phyloP scores from a whole-genome alignment of 257 asterid species.

The Nicotiana tabacum region DNA sequence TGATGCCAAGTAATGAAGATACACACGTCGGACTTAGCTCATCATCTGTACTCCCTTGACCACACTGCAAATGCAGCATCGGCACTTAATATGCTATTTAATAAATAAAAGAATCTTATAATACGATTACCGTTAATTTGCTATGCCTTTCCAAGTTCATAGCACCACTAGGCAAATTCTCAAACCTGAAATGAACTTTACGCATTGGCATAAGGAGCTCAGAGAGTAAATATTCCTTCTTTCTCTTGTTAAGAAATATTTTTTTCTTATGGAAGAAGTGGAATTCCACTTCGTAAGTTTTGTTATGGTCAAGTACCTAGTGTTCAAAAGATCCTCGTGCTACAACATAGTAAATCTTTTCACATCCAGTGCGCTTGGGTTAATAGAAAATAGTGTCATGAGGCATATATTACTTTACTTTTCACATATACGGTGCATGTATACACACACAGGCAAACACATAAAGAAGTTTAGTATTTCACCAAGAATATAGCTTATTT shows the following conservation, averaged over 20 bases:
- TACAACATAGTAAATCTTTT: not conserved
- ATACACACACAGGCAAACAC: not conserved
- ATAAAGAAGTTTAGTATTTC: not conserved
- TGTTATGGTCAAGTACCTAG: not conserved
- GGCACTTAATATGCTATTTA: not conserved
- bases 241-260: not conserved
- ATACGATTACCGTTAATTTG: not conserved
- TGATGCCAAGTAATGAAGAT: conserved; percentile 89
- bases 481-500: not conserved
- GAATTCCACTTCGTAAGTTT: not conserved
- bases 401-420: not conserved
- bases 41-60: conserved; percentile 97
- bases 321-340: not conserved
- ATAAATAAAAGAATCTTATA: not conserved
- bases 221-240: not conserved
- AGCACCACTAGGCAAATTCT: not conserved
- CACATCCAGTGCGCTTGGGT: not conserved
- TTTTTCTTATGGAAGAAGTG: not conserved
- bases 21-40: conserved; percentile 87
- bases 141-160: not conserved
- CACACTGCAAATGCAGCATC: conserved; percentile 57
- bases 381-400: not conserved
- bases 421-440: not conserved
- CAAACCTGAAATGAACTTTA: not conserved
- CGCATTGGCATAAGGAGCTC: not conserved